These are phyloP conservation scores for Conoideocrella luteorostrata DNA, from an alignment of 2,329 filamentous ascomycete genomes.

Conservation along the genomic window DNA sequence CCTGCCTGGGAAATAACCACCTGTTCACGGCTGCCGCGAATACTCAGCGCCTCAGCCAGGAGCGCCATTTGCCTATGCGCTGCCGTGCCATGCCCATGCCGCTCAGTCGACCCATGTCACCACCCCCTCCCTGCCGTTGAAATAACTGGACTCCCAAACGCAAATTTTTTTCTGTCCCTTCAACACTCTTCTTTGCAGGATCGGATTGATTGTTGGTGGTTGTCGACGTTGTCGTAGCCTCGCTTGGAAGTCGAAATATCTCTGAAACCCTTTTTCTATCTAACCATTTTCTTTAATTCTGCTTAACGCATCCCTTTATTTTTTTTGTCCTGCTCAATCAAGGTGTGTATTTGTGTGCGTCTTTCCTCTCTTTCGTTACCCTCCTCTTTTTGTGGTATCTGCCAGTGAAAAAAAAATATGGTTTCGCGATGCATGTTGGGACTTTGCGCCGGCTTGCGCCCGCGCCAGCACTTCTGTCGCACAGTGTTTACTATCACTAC, in stretches of 20 bases:
- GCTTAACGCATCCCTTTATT: neutral
- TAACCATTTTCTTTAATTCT: slow-evolving; percentile 1
- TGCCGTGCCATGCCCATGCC: neutral
- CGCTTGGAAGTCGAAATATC: slow-evolving; percentile 6
- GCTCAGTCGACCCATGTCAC: slow-evolving; percentile 3
- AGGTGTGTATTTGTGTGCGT: slow-evolving; percentile 5
- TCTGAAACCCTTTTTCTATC: neutral
- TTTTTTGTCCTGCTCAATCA: slow-evolving; percentile 3
- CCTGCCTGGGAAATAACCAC: no score
- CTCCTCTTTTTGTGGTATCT: neutral
- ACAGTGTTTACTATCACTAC: neutral
- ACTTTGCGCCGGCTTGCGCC: slow-evolving; percentile 3
- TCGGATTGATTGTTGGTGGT: slow-evolving; percentile 9
- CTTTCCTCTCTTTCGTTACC: neutral
- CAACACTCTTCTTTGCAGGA: slow-evolving; percentile 7
- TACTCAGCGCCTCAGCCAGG: neutral
- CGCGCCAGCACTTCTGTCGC: neutral
- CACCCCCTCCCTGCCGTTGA: slow-evolving; percentile 4
- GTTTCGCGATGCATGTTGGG: slow-evolving; percentile 4
- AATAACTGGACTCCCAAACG: slow-evolving; percentile 4
- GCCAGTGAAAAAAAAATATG: slow-evolving; percentile 4
- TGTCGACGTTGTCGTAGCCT: slow-evolving; percentile 10
- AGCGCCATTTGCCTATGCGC: no score
- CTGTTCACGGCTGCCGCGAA: no score
- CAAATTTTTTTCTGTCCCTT: slow-evolving; percentile 7